Percentiles rank a stretch among this genome's conserved stretches.
Evolutionary conservation across 805 yeast genomes (phyloP).

Genomic region (Pichia ethanolica): DNA sequence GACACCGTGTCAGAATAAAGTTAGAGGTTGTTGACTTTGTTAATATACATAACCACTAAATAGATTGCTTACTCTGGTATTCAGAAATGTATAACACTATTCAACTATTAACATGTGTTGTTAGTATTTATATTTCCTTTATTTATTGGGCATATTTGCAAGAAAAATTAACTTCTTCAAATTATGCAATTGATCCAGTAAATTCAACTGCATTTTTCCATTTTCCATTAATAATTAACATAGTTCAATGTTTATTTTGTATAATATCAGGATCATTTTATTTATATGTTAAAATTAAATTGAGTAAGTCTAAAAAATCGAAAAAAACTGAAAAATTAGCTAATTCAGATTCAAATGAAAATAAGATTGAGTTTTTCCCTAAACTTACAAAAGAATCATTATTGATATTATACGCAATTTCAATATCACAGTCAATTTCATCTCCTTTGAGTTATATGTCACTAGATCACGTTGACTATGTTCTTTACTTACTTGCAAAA

Average conservation of each 20-base stretch:
- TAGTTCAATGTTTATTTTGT: slow-evolving; percentile 70
- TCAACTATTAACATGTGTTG: slow-evolving; percentile 27
- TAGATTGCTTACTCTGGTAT: no score
- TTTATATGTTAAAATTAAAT: slow-evolving; percentile 30
- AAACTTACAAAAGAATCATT: slow-evolving; percentile 22
- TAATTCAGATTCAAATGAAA: not conserved
- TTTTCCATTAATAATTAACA: slow-evolving; percentile 72
- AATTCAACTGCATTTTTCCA: slow-evolving; percentile 36
- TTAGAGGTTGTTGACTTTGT: no score
- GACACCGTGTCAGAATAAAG: not conserved
- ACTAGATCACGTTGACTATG: slow-evolving; percentile 74
- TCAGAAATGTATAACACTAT: slow-evolving; percentile 1
- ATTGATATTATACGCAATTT: slow-evolving; percentile 40
- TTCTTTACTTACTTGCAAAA: slow-evolving; percentile 80
- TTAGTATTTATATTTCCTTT: slow-evolving; percentile 81
- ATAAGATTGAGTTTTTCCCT: slow-evolving; percentile 23
- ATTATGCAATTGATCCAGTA: slow-evolving; percentile 43
- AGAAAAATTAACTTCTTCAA: slow-evolving; percentile 73
- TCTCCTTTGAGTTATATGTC: slow-evolving; percentile 79
- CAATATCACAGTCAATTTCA: slow-evolving; percentile 71
- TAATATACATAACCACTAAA: no score
- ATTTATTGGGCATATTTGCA: slow-evolving; percentile 89
- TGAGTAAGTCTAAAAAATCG: not conserved
- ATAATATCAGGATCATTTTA: slow-evolving; percentile 59
- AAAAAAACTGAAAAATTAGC: not conserved